Conservation (phyloP, 176 grass and related monocot species). For the Chrysopogon serrulatus region DNA sequence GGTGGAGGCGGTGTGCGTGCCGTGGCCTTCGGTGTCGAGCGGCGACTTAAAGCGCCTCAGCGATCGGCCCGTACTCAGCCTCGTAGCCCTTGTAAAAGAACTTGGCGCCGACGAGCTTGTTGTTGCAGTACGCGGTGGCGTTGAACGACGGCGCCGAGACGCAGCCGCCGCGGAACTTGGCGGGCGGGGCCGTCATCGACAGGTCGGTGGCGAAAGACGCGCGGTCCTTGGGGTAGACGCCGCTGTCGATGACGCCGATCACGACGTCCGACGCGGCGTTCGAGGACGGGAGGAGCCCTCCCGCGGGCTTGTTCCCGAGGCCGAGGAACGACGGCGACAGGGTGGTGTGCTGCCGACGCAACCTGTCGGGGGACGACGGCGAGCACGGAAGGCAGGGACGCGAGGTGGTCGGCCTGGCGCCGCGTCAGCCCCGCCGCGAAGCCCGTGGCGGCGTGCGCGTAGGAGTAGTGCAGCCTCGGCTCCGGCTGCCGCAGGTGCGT, state of each 20-base stretch:
- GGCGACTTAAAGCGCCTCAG: slow-evolving; percentile 27
- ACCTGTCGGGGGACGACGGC: slow-evolving; percentile 30
- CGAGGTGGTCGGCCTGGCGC: slow-evolving; percentile 35
- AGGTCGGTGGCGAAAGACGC: slow-evolving; percentile 13
- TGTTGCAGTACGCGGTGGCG: slow-evolving; percentile 23
- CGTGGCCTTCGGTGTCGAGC: too few species aligned
- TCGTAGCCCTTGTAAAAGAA: background rate
- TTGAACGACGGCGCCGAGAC: slow-evolving; percentile 5
- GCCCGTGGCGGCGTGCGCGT: too few species aligned
- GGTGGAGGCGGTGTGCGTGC: too few species aligned
- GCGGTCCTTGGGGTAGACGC: slow-evolving; percentile 12
- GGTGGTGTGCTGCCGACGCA: slow-evolving; percentile 34
- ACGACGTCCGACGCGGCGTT: slow-evolving; percentile 25
- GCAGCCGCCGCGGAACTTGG: slow-evolving; percentile 21
- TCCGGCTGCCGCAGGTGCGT: too few species aligned
- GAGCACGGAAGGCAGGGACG: slow-evolving; percentile 3
- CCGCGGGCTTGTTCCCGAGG: slow-evolving; percentile 20
- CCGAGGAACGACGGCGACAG: slow-evolving; percentile 40
- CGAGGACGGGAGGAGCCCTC: slow-evolving; percentile 26
- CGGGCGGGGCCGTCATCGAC: background rate
- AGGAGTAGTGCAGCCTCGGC: too few species aligned
- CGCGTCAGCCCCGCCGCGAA: slow-evolving; percentile 35
- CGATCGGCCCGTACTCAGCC: background rate
- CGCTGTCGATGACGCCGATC: background rate
- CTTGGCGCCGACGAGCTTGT: slow-evolving; percentile 41